Evolutionary conservation across 1,139 yeast genomes (phyloP).

Genomic region (Scheffersomyces illinoinensis): DNA sequence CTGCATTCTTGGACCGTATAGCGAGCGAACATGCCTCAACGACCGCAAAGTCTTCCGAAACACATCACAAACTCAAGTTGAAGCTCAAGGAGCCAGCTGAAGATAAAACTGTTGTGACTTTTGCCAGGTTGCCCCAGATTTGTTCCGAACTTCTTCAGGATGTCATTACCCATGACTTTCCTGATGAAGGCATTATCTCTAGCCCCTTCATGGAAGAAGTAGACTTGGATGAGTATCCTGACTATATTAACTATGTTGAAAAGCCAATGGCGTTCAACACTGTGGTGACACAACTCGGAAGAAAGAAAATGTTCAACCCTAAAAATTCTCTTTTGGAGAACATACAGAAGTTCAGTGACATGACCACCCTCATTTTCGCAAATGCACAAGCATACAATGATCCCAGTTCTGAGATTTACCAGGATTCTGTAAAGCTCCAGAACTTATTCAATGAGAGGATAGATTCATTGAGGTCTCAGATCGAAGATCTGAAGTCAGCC

Average conservation of each 20-base stretch:
- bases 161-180: constrained; percentile 44
- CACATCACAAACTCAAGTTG: constrained; percentile 22
- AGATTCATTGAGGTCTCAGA: constrained; percentile 22
- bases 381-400: constrained; percentile 63
- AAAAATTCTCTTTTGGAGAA: constrained; percentile 34
- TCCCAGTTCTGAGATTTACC: constrained; percentile 54
- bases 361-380: constrained; percentile 49
- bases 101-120: constrained; percentile 14
- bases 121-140: constrained; percentile 22
- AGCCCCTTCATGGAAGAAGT: constrained; percentile 61
- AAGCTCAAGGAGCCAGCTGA: constrained; percentile 15
- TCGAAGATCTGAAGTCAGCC: constrained; percentile 14
- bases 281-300: constrained; percentile 42
- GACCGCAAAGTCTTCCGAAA: neutral
- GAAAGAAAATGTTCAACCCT: constrained; percentile 37
- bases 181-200: constrained; percentile 46
- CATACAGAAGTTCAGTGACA: constrained; percentile 49
- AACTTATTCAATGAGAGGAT: constrained; percentile 34
- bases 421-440: constrained; percentile 52
- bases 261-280: constrained; percentile 58
- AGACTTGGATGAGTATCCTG: constrained; percentile 57
- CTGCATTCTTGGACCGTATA: constrained; percentile 18
- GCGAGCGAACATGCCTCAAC: constrained; percentile 3
- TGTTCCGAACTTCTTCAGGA: constrained; percentile 32
- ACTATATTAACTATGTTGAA: constrained; percentile 54